These are phyloP conservation scores for Mycena pura DNA, from an alignment of 768 basidiomycete species.

Conservation along the genomic window DNA sequence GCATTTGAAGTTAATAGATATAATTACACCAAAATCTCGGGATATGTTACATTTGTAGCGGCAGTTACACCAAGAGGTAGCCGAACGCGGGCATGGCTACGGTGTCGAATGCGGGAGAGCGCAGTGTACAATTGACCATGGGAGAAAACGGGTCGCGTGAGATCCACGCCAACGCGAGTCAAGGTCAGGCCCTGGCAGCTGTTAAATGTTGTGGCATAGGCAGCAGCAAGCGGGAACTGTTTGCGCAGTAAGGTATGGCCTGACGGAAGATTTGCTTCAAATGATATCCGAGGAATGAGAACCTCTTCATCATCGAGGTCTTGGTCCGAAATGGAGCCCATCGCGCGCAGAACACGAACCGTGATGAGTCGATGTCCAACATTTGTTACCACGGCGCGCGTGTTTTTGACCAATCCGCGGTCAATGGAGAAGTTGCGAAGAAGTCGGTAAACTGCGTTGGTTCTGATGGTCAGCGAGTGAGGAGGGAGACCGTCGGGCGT, in stretches of 20 bases:
- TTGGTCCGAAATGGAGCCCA: neutral
- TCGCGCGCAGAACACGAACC: slow-evolving; percentile 13
- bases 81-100: neutral
- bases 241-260: slow-evolving; percentile 39
- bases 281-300: slow-evolving; percentile 28
- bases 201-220: slow-evolving; percentile 51
- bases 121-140: slow-evolving; percentile 37
- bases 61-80: neutral
- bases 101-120: neutral
- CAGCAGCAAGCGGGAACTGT: slow-evolving; percentile 46
- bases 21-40: slow-evolving; percentile 6
- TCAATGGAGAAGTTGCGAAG: slow-evolving; percentile 47
- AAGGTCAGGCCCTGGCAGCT: slow-evolving; percentile 50
- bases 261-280: slow-evolving; percentile 22
- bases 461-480: slow-evolving; percentile 38
- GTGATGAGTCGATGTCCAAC: slow-evolving; percentile 30
- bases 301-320: slow-evolving; percentile 18
- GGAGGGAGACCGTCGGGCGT: slow-evolving; percentile 26
- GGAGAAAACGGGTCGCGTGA: slow-evolving; percentile 44
- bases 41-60: slow-evolving; percentile 7
- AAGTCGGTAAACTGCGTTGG: slow-evolving; percentile 39
- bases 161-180: slow-evolving; percentile 44
- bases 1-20: too few relatives aligned
- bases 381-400: slow-evolving; percentile 39
- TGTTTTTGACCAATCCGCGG: slow-evolving; percentile 47